Percentiles rank a stretch among this genome's conserved stretches.
Conservation (phyloP, 305 asterid species). For the Rubia tinctorum region DNA sequence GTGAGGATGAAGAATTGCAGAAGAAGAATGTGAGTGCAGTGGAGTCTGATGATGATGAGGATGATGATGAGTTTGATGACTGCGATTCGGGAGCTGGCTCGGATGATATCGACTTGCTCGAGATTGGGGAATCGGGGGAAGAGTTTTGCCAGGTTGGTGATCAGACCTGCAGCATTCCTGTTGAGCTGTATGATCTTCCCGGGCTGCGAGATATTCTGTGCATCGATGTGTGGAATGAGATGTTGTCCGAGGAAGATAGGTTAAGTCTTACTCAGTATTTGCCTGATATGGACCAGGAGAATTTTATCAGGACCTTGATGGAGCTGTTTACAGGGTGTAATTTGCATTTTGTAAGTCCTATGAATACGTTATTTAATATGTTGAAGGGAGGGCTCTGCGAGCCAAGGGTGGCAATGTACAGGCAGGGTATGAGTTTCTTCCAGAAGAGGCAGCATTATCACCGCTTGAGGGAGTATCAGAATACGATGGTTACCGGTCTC, state of each 20-base stretch:
- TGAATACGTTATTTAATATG: slow-evolving; percentile 62
- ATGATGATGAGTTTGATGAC: slow-evolving; percentile 87
- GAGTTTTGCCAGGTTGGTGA: slow-evolving; percentile 94
- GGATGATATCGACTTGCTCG: slow-evolving; percentile 87
- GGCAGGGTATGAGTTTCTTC: slow-evolving; percentile 82
- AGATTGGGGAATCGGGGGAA: slow-evolving; percentile 83
- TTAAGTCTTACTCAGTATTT: slow-evolving; percentile 70
- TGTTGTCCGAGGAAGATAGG: slow-evolving; percentile 81
- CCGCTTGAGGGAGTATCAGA: slow-evolving; percentile 71
- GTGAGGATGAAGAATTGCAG: slow-evolving; percentile 75
- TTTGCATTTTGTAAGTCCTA: slow-evolving; percentile 88
- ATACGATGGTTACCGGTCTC: slow-evolving; percentile 66
- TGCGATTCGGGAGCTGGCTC: slow-evolving; percentile 99
- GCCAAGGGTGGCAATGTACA: slow-evolving; percentile 93
- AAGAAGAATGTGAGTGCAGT: slow-evolving; percentile 46
- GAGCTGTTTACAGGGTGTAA: slow-evolving; percentile 75
- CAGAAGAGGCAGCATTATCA: slow-evolving; percentile 87
- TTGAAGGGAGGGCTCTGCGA: slow-evolving; percentile 93
- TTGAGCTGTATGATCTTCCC: slow-evolving; percentile 80
- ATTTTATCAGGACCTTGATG: slow-evolving; percentile 60
- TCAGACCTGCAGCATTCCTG: slow-evolving; percentile 89
- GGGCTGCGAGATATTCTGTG: slow-evolving; percentile 74
- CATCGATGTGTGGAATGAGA: slow-evolving; percentile 95
- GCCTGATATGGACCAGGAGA: slow-evolving; percentile 97
- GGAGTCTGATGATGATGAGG: slow-evolving; percentile 74